Conservation (phyloP, 2,329 filamentous ascomycete species). For the Aspergillus aculeatinus region DNA sequence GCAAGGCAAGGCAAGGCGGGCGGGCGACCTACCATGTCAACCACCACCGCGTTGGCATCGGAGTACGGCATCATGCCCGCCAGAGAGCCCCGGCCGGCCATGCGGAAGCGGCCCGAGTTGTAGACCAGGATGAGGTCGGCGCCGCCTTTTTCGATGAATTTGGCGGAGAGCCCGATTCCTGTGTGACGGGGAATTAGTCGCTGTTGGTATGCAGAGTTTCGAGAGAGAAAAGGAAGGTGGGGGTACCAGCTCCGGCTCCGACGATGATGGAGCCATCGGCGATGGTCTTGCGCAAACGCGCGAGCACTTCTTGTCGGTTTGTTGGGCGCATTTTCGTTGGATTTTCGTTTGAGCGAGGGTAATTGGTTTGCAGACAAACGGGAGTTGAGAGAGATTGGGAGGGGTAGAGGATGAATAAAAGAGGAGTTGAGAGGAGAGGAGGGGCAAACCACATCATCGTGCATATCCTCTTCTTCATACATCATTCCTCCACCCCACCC, state of each 20-base stretch:
- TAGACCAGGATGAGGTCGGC: constrained; percentile 71
- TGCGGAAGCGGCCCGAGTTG: constrained; percentile 70
- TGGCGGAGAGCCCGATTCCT: constrained; percentile 69
- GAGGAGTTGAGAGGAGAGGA: background rate
- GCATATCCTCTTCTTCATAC: background rate
- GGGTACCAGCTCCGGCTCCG: constrained; percentile 62
- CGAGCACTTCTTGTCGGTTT: constrained; percentile 57
- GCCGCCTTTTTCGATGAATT: constrained; percentile 67
- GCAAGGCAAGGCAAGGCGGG: no score
- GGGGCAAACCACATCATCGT: background rate
- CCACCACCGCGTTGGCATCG: constrained; percentile 67
- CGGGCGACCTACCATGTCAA: constrained; percentile 58
- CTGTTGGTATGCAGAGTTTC: background rate
- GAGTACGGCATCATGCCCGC: constrained; percentile 71
- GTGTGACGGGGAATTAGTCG: background rate
- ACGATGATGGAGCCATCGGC: constrained; percentile 59
- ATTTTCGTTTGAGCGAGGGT: background rate
- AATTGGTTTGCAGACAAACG: background rate
- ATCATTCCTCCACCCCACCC: background rate
- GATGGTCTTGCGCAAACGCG: constrained; percentile 55
- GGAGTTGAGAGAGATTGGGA: background rate
- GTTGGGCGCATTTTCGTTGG: constrained; percentile 54
- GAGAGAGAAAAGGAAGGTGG: background rate
- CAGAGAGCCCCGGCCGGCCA: constrained; percentile 68
- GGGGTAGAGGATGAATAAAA: background rate